Base-by-base conservation (phyloP, 352 stramenopile species). In the Phytophthora citrophthora region DNA sequence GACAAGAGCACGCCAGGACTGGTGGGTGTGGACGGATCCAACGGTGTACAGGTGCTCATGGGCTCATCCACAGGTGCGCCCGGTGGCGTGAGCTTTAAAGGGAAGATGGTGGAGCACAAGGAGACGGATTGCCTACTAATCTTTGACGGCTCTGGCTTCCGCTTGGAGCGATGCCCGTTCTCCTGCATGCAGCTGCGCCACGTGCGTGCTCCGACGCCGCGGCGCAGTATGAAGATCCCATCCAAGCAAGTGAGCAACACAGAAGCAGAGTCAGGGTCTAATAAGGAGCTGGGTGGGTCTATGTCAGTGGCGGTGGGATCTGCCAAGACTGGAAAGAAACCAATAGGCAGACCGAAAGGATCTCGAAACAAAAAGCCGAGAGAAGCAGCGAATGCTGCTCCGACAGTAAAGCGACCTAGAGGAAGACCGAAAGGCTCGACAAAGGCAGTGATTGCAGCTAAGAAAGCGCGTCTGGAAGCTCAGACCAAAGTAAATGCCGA, bases 61-160 rank as follows among this genome's bases (percentile, higher is more conserved):
- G 77, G 75, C 16, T 83, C 79, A 32, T 82, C 76, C 23, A 76
- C 67, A 0, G 85, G 80, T 15, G 74, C 77, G 1, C 48, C 75
- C 2, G 83, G 83, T 5, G 83, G 85, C 13, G 86, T 95, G 53
- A 69, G 54, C 23, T 95, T 95, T 66, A 93, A 93, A 47, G 88
- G 88, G 16, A 94, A 94, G 46, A 8, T 84, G 5, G 56, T 76
- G 0, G 83, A 92, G 45, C 86, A 91, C 69, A 95, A 95, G 59
- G 82, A 91, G 8, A 91, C 76, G 11, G 88, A 95, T 50, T 95
- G 88, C 40, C 44, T 95, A 56, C 55, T 95, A 53, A 78, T 94
- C 53, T 95, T 94, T 51, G 83, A 94, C 54, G 86, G 83, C 50
- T 55, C 59, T 11, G 54, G 59, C 41, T 95, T 95, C 59, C 74